phyloP scores from a whole-genome alignment of 768 basidiomycete genomes.

The Boletus rufocinnamomeus region DNA sequence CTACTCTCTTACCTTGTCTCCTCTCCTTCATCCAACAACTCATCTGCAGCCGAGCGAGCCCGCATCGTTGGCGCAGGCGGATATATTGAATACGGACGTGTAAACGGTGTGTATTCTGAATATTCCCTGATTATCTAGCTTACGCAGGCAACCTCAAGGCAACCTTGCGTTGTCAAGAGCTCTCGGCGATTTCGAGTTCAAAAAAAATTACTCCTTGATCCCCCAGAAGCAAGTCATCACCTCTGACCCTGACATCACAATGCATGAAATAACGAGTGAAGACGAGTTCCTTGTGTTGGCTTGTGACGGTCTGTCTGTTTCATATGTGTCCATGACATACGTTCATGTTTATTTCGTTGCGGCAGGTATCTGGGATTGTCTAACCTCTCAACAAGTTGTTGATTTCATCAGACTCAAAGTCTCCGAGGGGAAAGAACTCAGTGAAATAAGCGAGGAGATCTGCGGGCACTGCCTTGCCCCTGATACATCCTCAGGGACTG shows the following conservation, averaged over 20 bases:
- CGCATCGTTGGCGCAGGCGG: constrained; percentile 92
- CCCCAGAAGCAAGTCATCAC: constrained; percentile 96
- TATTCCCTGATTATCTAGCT: not conserved
- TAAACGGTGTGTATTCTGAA: constrained; percentile 70
- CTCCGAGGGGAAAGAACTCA: constrained; percentile 73
- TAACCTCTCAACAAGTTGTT: constrained; percentile 89
- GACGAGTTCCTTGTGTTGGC: constrained; percentile 98
- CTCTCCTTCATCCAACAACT: constrained; percentile 4
- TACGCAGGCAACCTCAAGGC: constrained; percentile 48
- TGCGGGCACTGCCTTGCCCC: constrained; percentile 95
- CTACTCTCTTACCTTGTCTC: not conserved
- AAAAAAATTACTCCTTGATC: constrained; percentile 80
- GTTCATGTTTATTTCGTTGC: constrained; percentile 9
- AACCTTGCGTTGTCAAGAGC: constrained; percentile 95
- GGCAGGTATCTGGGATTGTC: constrained; percentile 96
- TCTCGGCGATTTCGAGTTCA: constrained; percentile 98
- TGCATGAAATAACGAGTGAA: constrained; percentile 79
- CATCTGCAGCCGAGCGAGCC: constrained; percentile 66
- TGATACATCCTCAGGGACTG: constrained; percentile 85
- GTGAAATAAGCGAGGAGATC: constrained; percentile 86
- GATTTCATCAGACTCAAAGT: constrained; percentile 85
- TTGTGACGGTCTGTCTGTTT: constrained; percentile 76
- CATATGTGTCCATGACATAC: not conserved
- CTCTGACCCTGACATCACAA: constrained; percentile 86
- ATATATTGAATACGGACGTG: constrained; percentile 94